Base-by-base conservation (phyloP, 2,329 filamentous ascomycete genomes). In the Fusarium globosum region DNA sequence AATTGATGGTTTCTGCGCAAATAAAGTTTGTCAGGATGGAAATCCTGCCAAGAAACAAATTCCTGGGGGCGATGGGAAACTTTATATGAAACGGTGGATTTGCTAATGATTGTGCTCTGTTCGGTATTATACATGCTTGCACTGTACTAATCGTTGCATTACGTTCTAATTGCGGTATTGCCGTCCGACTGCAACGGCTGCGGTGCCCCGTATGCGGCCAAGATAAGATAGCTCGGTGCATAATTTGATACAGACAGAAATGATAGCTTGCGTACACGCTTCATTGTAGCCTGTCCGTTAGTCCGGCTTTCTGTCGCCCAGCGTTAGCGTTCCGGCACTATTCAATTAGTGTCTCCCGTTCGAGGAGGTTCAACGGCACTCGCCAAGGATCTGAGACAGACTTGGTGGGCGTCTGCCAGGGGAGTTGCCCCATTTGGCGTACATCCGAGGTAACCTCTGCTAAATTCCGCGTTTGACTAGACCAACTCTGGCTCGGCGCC, bases 201-300 rank as follows among this genome's bases (percentile, higher is more conserved):
- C 43, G 51, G 64, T 66, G 41, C 61, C 83, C 73, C 83, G 81
- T 76, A n/a, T 10, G 51, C 14, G 51, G 51, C 35, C 35, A 53
- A 53, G 51, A 53, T 53, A 9, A 53, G 51, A 53, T 53, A 53
- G 35, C 51, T 53, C 11, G 23, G 2, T n/a, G 51, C 6, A 41
- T 18, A 53, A n/a, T 39, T 39, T 28, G 14, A 2, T 6, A 7
- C 5, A 28, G 51, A 55, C 35, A 55, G 51, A 55, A 53, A 53
- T 13, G 21, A 7, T 7, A 26, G 33, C 15, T 52, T 20, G 4
- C 1, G 4, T 11, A 7, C 1, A 20, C n/a, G 4, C 4, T 36
- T 2, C 2, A 4, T 3, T 7, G 16, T 20, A 9, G n/a, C 15
- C 3, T 26, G 35, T 2, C 20, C 23, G 20, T 55, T 41, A 39